phyloP scores from a whole-genome alignment of 129 eudicot genomes.

The Erigeron canadensis region DNA sequence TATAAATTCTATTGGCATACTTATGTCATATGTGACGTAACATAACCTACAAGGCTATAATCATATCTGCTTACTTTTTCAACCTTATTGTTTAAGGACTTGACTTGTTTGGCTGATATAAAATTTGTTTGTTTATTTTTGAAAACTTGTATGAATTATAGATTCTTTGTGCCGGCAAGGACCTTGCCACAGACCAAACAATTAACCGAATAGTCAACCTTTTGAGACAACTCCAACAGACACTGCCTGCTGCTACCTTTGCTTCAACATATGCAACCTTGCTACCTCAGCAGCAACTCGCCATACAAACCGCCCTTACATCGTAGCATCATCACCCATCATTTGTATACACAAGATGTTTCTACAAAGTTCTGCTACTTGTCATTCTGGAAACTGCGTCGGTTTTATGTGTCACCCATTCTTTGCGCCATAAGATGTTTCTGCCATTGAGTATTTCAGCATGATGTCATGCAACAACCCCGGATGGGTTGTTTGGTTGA shows the following conservation, averaged over 20 bases:
- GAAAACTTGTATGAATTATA: slow-evolving; percentile 21
- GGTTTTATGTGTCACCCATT: slow-evolving; percentile 42
- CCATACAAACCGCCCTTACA: slow-evolving; percentile 82
- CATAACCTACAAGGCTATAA: slow-evolving; percentile 17
- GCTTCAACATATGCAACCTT: slow-evolving; percentile 86
- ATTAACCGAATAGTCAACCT: slow-evolving; percentile 74
- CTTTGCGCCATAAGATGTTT: slow-evolving; percentile 44
- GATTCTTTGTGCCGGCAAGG: slow-evolving; percentile 94
- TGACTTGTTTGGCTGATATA: not conserved
- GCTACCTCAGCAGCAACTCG: slow-evolving; percentile 95
- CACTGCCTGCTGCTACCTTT: slow-evolving; percentile 75
- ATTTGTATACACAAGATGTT: slow-evolving; percentile 13
- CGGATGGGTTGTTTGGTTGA: slow-evolving; percentile 45
- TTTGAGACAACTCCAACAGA: slow-evolving; percentile 89
- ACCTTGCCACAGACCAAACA: slow-evolving; percentile 91
- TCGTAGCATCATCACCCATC: slow-evolving; percentile 30
- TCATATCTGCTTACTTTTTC: slow-evolving; percentile 22
- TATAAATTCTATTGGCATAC: slow-evolving; percentile 16
- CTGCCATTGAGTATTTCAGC: slow-evolving; percentile 45
- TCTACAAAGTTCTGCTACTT: slow-evolving; percentile 14
- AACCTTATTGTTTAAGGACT: not conserved
- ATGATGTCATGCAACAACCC: slow-evolving; percentile 42
- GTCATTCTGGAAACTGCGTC: slow-evolving; percentile 28
- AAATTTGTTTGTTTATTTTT: not conserved
- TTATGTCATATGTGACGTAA: slow-evolving; percentile 3